Conservation (phyloP, 108 stramenopile genomes). For the Aurantiochytrium sp. region DNA sequence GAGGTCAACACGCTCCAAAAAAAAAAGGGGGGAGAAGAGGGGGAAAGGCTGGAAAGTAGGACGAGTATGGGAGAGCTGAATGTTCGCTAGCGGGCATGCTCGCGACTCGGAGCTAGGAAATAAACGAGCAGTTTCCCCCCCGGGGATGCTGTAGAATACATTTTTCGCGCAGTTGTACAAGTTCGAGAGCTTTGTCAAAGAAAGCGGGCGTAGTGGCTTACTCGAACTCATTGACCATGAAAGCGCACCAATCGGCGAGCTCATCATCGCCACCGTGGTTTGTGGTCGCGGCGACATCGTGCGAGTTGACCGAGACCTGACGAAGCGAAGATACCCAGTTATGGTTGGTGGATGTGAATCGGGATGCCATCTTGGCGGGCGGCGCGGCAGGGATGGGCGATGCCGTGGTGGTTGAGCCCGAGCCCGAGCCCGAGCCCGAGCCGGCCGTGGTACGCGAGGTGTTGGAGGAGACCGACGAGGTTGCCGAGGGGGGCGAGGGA, state of each 20-base stretch:
- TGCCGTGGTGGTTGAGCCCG: background rate
- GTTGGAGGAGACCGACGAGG: too few species aligned
- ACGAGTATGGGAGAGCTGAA: too few species aligned
- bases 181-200: background rate
- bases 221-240: background rate
- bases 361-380: too few species aligned
- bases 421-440: background rate
- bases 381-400: background rate
- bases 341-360: too few species aligned
- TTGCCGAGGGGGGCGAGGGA: too few species aligned
- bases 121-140: background rate
- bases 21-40: too few species aligned
- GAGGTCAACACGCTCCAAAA: too few species aligned
- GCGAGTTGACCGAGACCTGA: background rate
- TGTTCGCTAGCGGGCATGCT: too few species aligned
- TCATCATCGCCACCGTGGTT: background rate
- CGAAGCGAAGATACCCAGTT: background rate
- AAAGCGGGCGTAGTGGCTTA: background rate
- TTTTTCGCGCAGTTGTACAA: background rate
- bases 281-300: too few species aligned
- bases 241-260: background rate
- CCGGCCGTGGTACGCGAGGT: background rate
- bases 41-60: too few species aligned
- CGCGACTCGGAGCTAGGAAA: too few species aligned
- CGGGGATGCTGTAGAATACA: background rate